Conservation (phyloP, 441 rosid species). For the Aleurites moluccanus region DNA sequence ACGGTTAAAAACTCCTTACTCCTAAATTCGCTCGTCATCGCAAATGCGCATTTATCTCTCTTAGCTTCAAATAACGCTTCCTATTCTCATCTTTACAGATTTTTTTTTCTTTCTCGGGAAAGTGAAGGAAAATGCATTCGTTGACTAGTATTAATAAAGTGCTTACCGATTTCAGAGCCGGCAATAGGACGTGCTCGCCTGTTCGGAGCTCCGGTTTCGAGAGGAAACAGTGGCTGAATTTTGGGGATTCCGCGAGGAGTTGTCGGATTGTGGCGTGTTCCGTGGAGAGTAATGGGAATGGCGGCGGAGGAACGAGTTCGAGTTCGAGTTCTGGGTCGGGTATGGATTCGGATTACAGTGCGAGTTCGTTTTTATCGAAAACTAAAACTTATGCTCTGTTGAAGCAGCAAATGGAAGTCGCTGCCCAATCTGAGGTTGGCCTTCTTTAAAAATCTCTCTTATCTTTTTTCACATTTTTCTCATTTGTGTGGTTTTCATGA, state of each 20-base stretch:
- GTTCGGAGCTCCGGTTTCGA: slow-evolving; percentile 22
- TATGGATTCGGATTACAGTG: slow-evolving; percentile 23
- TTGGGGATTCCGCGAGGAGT: slow-evolving; percentile 22
- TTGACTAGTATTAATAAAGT: slow-evolving; percentile 32
- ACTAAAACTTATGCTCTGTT: slow-evolving; percentile 57
- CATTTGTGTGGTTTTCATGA: background rate
- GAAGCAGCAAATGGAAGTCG: slow-evolving; percentile 65
- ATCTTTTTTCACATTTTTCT: background rate
- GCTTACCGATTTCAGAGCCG: slow-evolving; percentile 30
- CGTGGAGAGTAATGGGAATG: slow-evolving; percentile 26
- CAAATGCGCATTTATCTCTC: background rate
- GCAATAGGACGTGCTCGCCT: slow-evolving; percentile 17
- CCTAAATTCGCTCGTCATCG: slow-evolving; percentile 22
- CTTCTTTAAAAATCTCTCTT: background rate
- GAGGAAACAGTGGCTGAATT: slow-evolving; percentile 20
- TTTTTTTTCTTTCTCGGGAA: background rate
- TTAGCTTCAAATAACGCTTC: background rate
- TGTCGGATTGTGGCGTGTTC: slow-evolving; percentile 40
- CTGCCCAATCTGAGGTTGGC: slow-evolving; percentile 66
- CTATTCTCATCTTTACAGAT: background rate
- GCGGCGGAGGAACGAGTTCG: slow-evolving; percentile 37
- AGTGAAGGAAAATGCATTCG: slow-evolving; percentile 22
- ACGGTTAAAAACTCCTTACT: background rate
- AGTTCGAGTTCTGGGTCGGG: slow-evolving; percentile 32
- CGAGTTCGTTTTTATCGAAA: slow-evolving; percentile 40